These are phyloP conservation scores for Deinandra increscens DNA, from an alignment of 129 eudicot genomes.

Conservation along the genomic window DNA sequence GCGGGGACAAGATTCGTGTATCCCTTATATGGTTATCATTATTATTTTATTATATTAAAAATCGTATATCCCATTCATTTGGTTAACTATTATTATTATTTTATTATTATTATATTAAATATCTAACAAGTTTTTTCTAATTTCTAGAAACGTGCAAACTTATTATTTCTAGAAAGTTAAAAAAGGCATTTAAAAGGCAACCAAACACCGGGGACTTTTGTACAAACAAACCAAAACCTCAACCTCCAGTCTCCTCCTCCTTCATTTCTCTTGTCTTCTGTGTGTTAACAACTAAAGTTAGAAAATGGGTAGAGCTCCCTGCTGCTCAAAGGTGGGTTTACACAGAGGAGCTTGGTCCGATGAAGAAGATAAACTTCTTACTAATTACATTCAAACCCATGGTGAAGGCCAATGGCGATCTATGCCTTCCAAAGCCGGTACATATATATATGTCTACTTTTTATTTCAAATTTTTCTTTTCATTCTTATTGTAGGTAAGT, in stretches of 20 bases:
- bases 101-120: no score
- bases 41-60: no score
- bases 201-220: constrained; percentile 10
- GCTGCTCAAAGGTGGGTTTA: constrained; percentile 42
- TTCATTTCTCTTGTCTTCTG: no score
- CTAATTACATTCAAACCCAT: constrained; percentile 34
- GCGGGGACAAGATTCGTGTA: no score
- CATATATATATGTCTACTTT: no score
- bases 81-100: neutral
- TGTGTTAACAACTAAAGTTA: neutral
- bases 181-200: constrained; percentile 27
- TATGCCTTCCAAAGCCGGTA: constrained; percentile 46
- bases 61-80: neutral
- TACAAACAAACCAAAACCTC: neutral
- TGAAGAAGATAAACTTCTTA: constrained; percentile 46
- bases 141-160: constrained; percentile 8
- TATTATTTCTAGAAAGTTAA: neutral
- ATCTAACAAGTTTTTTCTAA: no score
- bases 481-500: no score
- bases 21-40: no score
- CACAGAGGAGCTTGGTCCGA: constrained; percentile 45
- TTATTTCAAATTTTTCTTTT: no score
- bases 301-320: constrained; percentile 44
- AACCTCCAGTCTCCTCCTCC: neutral
- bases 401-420: constrained; percentile 49